Percentiles rank a stretch among this genome's conserved stretches.
These are phyloP conservation scores for Pseudonectria foliicola DNA, from an alignment of 2,329 filamentous ascomycete species.

Conservation along the genomic window DNA sequence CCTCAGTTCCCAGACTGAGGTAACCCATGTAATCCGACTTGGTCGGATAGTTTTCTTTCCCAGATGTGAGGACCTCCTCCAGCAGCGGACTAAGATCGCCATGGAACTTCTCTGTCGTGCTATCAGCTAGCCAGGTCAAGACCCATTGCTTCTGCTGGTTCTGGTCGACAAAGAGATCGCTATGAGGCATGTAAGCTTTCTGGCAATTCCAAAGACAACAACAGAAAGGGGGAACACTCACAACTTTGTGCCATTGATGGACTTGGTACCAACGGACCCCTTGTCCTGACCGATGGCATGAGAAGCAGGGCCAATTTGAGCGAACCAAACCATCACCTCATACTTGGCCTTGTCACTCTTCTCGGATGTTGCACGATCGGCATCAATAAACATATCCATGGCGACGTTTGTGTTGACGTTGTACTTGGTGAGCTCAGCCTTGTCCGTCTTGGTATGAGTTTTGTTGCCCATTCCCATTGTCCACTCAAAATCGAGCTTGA, in stretches of 20 bases:
- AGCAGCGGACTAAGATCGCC: slow-evolving; percentile 42
- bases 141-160: slow-evolving; percentile 38
- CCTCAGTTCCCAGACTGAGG: slow-evolving; percentile 45
- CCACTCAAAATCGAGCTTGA: slow-evolving; percentile 43
- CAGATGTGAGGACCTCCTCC: slow-evolving; percentile 29
- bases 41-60: slow-evolving; percentile 29
- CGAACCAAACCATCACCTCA: slow-evolving; percentile 54
- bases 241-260: slow-evolving; percentile 36
- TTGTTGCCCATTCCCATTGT: slow-evolving; percentile 40
- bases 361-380: slow-evolving; percentile 31
- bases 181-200: slow-evolving; percentile 13
- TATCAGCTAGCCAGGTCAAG: slow-evolving; percentile 40
- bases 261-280: slow-evolving; percentile 26
- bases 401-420: slow-evolving; percentile 48
- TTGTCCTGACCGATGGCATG: slow-evolving; percentile 38
- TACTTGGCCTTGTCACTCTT: slow-evolving; percentile 36
- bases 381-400: slow-evolving; percentile 52
- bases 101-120: slow-evolving; percentile 32
- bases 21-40: slow-evolving; percentile 42
- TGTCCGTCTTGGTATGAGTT: slow-evolving; percentile 28
- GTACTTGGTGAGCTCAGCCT: slow-evolving; percentile 25
- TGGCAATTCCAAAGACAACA: not conserved
- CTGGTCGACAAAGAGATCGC: slow-evolving; percentile 34
- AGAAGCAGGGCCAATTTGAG: slow-evolving; percentile 36
- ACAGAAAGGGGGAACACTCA: slow-evolving; percentile 18